Base-by-base conservation (phyloP, 352 stramenopile species). In the Phytophthora vignae region DNA sequence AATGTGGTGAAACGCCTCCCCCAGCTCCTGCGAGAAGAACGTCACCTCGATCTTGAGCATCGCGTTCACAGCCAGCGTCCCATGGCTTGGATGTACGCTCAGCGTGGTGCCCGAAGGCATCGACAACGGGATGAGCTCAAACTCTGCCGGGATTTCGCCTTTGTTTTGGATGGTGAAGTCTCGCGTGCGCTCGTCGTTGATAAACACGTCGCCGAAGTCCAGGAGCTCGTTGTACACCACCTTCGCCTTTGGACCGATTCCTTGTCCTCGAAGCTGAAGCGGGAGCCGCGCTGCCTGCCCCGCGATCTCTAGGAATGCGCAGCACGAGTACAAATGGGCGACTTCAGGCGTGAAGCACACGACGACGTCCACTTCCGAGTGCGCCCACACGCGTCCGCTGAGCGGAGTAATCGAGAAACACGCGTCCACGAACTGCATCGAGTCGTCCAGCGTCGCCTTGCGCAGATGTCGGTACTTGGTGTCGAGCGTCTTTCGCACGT, bases 201-300 rank as follows among this genome's bases (percentile, higher is more conserved):
- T 96, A 58, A 98, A 98, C 11, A 99, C 88, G 53, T 99, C 96
- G 4, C 96, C 96, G 64, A 99, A 94, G 67, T 99, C 95, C 42
- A 99, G 69, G 10, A 98, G 73, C 66, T 96, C 91, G 60, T 99
- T 96, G 74, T 97, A 98, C 33, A 97, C 90, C 33, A 99, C 83
- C 57, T 95, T 94, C 3, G 88, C 96, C 57, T 98, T 93, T 6
- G 95, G 96, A 9, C 96, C 96, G 44, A 99, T 98, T 3, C 96
- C 96, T 36, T 91, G 78, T 11, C 91, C 96, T 15, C 83, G 82
- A 6, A 99, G 87, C 62, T 96, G 88, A 0, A 99, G 77, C 4
- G 95, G 93, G 3, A 99, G 69, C 4, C 96, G 86, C 40, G 81
- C 70, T 67, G 98, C 91, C 22, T 97, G 82, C 2, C 96, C 96